Conservation (phyloP, 2,329 filamentous ascomycete species). For the Leptosphaerulina australis region DNA sequence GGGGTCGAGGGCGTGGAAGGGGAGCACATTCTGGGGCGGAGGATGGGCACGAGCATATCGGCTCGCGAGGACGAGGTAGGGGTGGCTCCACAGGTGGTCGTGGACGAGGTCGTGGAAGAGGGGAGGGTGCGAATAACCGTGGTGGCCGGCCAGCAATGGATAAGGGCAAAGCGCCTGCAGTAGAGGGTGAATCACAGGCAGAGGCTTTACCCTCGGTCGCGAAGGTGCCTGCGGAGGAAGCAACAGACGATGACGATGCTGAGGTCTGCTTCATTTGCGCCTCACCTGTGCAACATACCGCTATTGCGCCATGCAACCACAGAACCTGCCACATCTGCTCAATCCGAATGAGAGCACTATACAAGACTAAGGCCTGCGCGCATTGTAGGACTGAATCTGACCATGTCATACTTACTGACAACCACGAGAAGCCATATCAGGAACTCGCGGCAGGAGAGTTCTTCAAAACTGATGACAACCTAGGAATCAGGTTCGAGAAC, state of each 20-base stretch:
- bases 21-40: slow-evolving; percentile 30
- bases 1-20: slow-evolving; percentile 39
- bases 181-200: slow-evolving; percentile 15
- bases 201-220: slow-evolving; percentile 12
- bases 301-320: slow-evolving; percentile 93
- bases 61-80: slow-evolving; percentile 43
- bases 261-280: slow-evolving; percentile 98
- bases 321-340: slow-evolving; percentile 96
- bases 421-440: slow-evolving; percentile 78
- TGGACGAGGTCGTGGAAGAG: slow-evolving; percentile 41
- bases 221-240: slow-evolving; percentile 13
- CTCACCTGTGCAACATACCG: slow-evolving; percentile 83
- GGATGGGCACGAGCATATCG: slow-evolving; percentile 27
- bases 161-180: slow-evolving; percentile 37
- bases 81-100: slow-evolving; percentile 41
- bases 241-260: slow-evolving; percentile 50
- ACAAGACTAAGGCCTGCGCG: slow-evolving; percentile 96
- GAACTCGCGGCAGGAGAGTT: slow-evolving; percentile 79
- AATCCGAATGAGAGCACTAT: slow-evolving; percentile 86
- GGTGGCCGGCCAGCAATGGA: slow-evolving; percentile 28
- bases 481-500: slow-evolving; percentile 90
- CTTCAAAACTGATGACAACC: slow-evolving; percentile 77
- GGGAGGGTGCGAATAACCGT: slow-evolving; percentile 42
- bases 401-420: slow-evolving; percentile 91
- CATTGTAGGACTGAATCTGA: slow-evolving; percentile 83